Conservation (phyloP, 805 yeast genomes). For the Metschnikowia peoriensis region DNA sequence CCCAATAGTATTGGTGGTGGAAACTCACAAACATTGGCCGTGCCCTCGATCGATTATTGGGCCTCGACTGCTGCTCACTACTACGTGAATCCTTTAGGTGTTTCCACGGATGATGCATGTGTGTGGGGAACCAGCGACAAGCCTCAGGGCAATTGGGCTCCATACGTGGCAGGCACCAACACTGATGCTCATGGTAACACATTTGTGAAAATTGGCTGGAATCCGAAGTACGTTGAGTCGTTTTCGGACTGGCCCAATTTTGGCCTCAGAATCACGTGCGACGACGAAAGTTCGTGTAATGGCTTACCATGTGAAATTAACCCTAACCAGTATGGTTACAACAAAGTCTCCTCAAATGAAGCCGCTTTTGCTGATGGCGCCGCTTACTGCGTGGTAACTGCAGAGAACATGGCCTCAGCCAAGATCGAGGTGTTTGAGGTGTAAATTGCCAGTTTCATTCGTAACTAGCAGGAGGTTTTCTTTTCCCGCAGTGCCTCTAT, state of each 20-base stretch:
- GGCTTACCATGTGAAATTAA: constrained; percentile 85
- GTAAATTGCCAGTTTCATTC: neutral
- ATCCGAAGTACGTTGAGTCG: constrained; percentile 74
- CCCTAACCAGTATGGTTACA: constrained; percentile 61
- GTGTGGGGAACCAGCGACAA: constrained; percentile 73
- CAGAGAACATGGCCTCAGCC: constrained; percentile 59
- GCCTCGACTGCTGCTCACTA: constrained; percentile 85
- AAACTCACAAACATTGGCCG: constrained; percentile 59
- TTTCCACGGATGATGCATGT: constrained; percentile 71
- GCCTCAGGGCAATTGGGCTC: constrained; percentile 88
- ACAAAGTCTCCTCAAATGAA: constrained; percentile 46
- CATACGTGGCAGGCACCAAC: constrained; percentile 91
- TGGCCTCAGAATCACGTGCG: constrained; percentile 75
- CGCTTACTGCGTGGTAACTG: constrained; percentile 83
- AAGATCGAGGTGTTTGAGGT: constrained; percentile 63
- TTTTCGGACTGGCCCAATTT: constrained; percentile 61
- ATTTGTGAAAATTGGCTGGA: constrained; percentile 86
- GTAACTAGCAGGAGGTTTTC: neutral
- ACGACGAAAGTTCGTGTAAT: constrained; percentile 54
- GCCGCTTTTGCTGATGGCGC: constrained; percentile 55
- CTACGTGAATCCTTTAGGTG: constrained; percentile 83
- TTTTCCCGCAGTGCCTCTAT: neutral
- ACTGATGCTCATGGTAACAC: constrained; percentile 69
- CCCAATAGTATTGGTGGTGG: constrained; percentile 68
- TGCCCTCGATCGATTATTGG: constrained; percentile 83